A percentile compares a stretch with the other conserved stretches of the same genome.
phyloP scores from a whole-genome alignment of 306 rosid species.

The Pueraria montana region DNA sequence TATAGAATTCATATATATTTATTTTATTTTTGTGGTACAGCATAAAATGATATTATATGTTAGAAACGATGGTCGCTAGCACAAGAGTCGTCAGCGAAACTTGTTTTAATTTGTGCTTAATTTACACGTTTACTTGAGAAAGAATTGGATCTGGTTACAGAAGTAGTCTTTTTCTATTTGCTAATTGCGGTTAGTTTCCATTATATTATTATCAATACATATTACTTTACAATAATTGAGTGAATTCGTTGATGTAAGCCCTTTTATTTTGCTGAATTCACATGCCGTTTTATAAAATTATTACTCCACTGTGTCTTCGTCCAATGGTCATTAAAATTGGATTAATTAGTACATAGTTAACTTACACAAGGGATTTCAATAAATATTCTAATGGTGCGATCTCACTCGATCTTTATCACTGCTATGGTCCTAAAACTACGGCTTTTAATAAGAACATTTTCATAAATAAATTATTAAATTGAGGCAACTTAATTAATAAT shows the following conservation, averaged over 20 bases:
- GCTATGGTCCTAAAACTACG: too few species aligned
- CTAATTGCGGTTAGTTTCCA: slow-evolving; percentile 18
- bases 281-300: slow-evolving; percentile 9
- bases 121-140: slow-evolving; percentile 8
- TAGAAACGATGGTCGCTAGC: neutral
- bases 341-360: slow-evolving; percentile 23
- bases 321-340: slow-evolving; percentile 35
- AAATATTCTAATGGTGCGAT: neutral
- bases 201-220: neutral
- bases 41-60: neutral
- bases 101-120: neutral
- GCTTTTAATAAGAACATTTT: too few species aligned
- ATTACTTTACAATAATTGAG: slow-evolving; percentile 16
- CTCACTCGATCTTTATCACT: too few species aligned
- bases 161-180: slow-evolving; percentile 36
- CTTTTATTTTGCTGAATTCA: slow-evolving; percentile 10
- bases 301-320: slow-evolving; percentile 15
- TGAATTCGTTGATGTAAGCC: neutral
- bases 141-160: slow-evolving; percentile 16
- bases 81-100: slow-evolving; percentile 16
- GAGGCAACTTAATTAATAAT: too few species aligned
- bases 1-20: too few species aligned
- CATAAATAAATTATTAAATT: too few species aligned
- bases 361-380: neutral
- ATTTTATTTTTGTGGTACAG: neutral